phyloP scores from a whole-genome alignment of 2,329 filamentous ascomycete genomes.

The Ceratocystis lukuohia region DNA sequence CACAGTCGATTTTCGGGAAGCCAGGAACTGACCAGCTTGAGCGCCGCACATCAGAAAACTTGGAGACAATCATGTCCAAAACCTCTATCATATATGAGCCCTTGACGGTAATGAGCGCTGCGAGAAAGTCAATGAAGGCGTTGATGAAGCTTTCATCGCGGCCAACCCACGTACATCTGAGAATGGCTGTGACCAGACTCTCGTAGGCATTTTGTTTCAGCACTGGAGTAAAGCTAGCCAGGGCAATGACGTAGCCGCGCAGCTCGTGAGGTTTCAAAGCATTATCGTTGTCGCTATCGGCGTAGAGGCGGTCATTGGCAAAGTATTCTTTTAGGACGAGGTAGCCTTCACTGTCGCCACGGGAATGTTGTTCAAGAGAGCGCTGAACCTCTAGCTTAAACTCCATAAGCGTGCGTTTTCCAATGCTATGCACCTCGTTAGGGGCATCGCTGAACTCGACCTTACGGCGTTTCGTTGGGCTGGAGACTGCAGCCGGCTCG shows the following conservation, averaged over 20 bases:
- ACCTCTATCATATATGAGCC: slow-evolving; percentile 62
- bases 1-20: slow-evolving; percentile 46
- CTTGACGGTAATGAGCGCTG: slow-evolving; percentile 67
- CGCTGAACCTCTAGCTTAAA: slow-evolving; percentile 42
- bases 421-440: slow-evolving; percentile 43
- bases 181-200: slow-evolving; percentile 43
- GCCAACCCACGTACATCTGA: slow-evolving; percentile 52
- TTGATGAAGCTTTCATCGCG: slow-evolving; percentile 52
- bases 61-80: slow-evolving; percentile 65
- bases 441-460: slow-evolving; percentile 46
- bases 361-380: slow-evolving; percentile 43
- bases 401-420: slow-evolving; percentile 39
- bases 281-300: slow-evolving; percentile 34
- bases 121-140: slow-evolving; percentile 54
- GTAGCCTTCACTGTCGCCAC: slow-evolving; percentile 46
- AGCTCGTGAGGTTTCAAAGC: slow-evolving; percentile 40
- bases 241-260: slow-evolving; percentile 47
- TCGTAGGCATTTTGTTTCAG: slow-evolving; percentile 45
- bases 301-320: slow-evolving; percentile 32
- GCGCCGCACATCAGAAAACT: slow-evolving; percentile 47
- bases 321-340: slow-evolving; percentile 49
- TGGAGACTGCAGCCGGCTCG: slow-evolving; percentile 27
- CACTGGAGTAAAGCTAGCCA: slow-evolving; percentile 47
- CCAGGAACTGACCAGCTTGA: slow-evolving; percentile 37
- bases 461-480: slow-evolving; percentile 40